A percentile compares a stretch with the other conserved stretches of the same genome.
Conservation (phyloP, 73 alveolate species). For the Paramecium sonneborni region DNA sequence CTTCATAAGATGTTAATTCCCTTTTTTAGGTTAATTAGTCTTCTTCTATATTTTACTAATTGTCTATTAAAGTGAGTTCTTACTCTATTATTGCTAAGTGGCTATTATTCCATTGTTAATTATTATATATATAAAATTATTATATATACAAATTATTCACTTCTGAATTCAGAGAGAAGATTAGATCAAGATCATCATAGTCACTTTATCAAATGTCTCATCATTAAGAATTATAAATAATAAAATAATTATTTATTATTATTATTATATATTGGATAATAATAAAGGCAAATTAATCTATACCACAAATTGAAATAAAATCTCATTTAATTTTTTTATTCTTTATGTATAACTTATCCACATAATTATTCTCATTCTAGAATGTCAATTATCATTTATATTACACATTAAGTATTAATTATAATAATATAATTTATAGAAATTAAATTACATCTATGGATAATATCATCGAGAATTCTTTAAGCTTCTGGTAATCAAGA, state of each 20-base stretch:
- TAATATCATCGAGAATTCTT: slow-evolving; percentile 21
- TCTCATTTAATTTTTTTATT: background rate
- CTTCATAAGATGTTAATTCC: slow-evolving; percentile 26
- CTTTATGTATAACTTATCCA: background rate
- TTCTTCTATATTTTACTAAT: background rate
- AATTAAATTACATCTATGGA: slow-evolving; percentile 12
- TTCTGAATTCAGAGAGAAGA: background rate
- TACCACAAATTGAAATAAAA: background rate
- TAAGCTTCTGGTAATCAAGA: background rate
- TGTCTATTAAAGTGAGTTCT: background rate
- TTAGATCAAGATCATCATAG: background rate
- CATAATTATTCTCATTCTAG: background rate
- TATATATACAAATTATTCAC: background rate
- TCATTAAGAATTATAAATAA: background rate
- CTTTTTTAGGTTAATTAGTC: slow-evolving; percentile 7
- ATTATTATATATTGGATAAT: background rate
- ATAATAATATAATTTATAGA: background rate
- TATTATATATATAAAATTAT: background rate
- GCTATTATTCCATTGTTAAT: slow-evolving; percentile 5
- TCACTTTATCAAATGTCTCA: background rate
- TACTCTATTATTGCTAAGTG: slow-evolving; percentile 13
- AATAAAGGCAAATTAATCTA: background rate
- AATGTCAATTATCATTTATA: background rate
- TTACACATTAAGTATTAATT: background rate
- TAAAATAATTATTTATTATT: background rate